These are phyloP conservation scores for Helicocarpus griseus DNA, from an alignment of 2,329 filamentous ascomycete genomes.

Conservation along the genomic window DNA sequence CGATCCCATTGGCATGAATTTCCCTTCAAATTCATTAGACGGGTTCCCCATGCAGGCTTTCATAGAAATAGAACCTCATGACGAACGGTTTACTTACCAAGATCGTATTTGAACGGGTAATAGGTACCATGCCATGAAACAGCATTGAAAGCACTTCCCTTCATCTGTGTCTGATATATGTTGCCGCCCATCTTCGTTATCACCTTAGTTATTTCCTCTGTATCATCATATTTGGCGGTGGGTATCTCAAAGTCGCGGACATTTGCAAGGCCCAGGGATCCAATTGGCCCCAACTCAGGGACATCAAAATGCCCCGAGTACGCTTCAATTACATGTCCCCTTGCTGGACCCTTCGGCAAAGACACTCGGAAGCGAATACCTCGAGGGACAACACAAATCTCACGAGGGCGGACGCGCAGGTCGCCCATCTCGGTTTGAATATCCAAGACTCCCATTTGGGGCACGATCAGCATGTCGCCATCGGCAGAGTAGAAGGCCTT, in stretches of 20 bases:
- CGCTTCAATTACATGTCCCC: slow-evolving; percentile 66
- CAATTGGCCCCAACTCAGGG: slow-evolving; percentile 62
- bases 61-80: background rate
- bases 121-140: slow-evolving; percentile 74
- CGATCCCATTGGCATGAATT: slow-evolving; percentile 65
- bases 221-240: slow-evolving; percentile 56
- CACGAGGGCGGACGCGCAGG: slow-evolving; percentile 50
- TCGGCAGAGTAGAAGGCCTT: slow-evolving; percentile 49
- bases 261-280: slow-evolving; percentile 62
- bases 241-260: slow-evolving; percentile 65
- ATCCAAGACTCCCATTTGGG: slow-evolving; percentile 51
- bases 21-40: slow-evolving; percentile 20
- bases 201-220: slow-evolving; percentile 37
- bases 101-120: slow-evolving; percentile 71
- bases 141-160: slow-evolving; percentile 62
- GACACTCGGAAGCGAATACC: slow-evolving; percentile 49
- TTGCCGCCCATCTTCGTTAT: slow-evolving; percentile 48
- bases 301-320: slow-evolving; percentile 62
- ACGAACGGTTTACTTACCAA: slow-evolving; percentile 41
- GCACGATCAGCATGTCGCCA: slow-evolving; percentile 53
- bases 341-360: slow-evolving; percentile 46
- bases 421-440: slow-evolving; percentile 54
- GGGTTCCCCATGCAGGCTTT: background rate
- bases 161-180: slow-evolving; percentile 47
- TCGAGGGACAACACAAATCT: slow-evolving; percentile 53